Conservation (phyloP, 306 rosid species). For the Canavalia gladiata region DNA sequence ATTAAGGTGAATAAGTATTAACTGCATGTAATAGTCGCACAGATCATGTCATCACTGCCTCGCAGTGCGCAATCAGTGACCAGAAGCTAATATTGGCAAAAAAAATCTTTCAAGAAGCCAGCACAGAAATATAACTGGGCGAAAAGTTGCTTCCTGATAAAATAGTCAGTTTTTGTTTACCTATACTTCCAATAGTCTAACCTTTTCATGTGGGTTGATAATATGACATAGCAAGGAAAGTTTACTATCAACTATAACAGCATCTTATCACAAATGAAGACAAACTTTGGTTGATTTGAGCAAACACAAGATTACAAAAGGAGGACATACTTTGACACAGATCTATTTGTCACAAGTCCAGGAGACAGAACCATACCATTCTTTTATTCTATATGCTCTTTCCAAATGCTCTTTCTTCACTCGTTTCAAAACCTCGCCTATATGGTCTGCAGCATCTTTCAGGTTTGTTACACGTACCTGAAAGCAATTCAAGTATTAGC, state of each 20-base stretch:
- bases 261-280: constrained; percentile 3
- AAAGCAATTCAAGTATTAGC: constrained; percentile 20
- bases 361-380: constrained; percentile 66
- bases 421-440: constrained; percentile 94
- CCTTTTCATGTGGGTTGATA: background rate
- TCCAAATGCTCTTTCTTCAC: constrained; percentile 85
- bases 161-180: background rate
- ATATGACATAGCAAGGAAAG: background rate
- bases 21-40: constrained; percentile 13
- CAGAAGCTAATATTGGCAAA: background rate
- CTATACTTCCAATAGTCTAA: background rate
- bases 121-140: background rate
- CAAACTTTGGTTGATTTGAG: background rate
- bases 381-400: constrained; percentile 88
- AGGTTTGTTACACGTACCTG: constrained; percentile 97
- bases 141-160: background rate
- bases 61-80: background rate
- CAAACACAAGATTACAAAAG: constrained; percentile 30
- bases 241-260: constrained; percentile 10
- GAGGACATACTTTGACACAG: background rate
- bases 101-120: background rate
- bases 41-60: constrained; percentile 19
- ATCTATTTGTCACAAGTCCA: constrained; percentile 14
- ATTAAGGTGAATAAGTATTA: constrained; percentile 5
- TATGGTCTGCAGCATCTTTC: constrained; percentile 93